Conservation (phyloP, 1,284 basidiomycete species). For the Papiliotrema nemorosa region DNA sequence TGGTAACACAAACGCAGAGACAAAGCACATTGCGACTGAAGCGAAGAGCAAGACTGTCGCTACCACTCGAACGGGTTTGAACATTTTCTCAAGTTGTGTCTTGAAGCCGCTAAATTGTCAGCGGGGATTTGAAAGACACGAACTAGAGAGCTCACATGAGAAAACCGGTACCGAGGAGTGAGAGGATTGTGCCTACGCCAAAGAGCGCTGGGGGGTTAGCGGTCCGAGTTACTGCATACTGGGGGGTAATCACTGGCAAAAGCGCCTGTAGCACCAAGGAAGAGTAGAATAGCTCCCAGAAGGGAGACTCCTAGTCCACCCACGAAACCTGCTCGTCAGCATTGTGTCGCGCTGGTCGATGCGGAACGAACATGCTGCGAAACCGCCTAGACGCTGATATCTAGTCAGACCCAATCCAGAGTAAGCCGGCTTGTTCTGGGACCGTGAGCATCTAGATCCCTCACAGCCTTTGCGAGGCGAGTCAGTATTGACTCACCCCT, state of each 20-base stretch:
- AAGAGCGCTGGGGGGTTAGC: constrained; percentile 65
- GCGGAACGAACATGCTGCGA: constrained; percentile 65
- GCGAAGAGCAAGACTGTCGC: constrained; percentile 75
- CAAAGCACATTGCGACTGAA: constrained; percentile 72
- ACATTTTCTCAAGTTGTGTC: constrained; percentile 82
- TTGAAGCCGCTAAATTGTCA: constrained; percentile 57
- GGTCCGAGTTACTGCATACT: too few relatives aligned
- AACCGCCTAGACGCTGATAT: constrained; percentile 77
- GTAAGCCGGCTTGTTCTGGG: constrained; percentile 68
- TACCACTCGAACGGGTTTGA: constrained; percentile 82
- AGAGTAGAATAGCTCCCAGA: constrained; percentile 72
- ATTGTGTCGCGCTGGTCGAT: neutral
- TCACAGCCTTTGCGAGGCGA: neutral
- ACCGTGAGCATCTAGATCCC: neutral
- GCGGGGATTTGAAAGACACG: too few relatives aligned
- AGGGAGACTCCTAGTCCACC: constrained; percentile 75
- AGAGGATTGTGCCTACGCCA: constrained; percentile 74
- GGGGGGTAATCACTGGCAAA: constrained; percentile 63
- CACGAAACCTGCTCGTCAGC: constrained; percentile 54
- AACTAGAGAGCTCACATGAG: constrained; percentile 65
- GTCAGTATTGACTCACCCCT: constrained; percentile 26
- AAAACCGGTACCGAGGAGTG: constrained; percentile 84
- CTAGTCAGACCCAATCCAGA: constrained; percentile 69
- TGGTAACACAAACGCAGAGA: constrained; percentile 64
- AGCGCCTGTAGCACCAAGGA: constrained; percentile 64